Base-by-base conservation (phyloP, 768 basidiomycete species). In the Amanita pallidorosea region DNA sequence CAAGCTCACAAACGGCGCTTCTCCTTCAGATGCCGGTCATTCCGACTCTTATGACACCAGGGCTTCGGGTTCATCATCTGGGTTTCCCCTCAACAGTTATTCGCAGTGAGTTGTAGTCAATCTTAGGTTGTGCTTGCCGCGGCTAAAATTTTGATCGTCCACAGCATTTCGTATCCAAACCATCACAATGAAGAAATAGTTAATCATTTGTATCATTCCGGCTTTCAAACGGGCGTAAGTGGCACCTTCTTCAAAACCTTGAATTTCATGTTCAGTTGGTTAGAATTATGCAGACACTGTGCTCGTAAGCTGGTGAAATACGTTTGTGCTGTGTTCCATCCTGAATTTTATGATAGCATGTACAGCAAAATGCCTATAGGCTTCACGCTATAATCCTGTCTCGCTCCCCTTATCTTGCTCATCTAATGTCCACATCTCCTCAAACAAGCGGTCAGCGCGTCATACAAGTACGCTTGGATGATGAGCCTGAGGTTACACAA, bases 361-460 rank as follows among this genome's bases (percentile, higher is more conserved):
- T 85, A 51, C 78, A 81, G 61, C 79, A 83, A 72, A 78, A 78
- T 65, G 70, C 74, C 54, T 90, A 88, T 65, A 79, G 80, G 49
- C 77, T 90, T 33, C 87, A 92, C 68, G 80, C 84, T 55, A 85
- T 94, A 65, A 83, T 93, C 56, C 73, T 94, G 55, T 88, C 89
- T 54, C 83, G 85, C 48, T 92, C 90, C 29, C 90, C 92, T 34
- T 88, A 81, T 67, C 78, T 94, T 60, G 87, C 85, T 36, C 88
- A 91, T 64, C 73, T 90, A 57, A 88, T 95, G 83, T 85, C 83
- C 50, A 87, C 85, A 45, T 81, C 84, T 31, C 82, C 83, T 22
- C 81, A 80, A 67, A 69, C 72, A 34, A 73, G 73, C 53, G 81
- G 76, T 12, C 80, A 82, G 58, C 77, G 82, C 56, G 71, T 78